Evolutionary conservation across 1,284 basidiomycete species (phyloP).

Genomic region (Sutorius eximius): DNA sequence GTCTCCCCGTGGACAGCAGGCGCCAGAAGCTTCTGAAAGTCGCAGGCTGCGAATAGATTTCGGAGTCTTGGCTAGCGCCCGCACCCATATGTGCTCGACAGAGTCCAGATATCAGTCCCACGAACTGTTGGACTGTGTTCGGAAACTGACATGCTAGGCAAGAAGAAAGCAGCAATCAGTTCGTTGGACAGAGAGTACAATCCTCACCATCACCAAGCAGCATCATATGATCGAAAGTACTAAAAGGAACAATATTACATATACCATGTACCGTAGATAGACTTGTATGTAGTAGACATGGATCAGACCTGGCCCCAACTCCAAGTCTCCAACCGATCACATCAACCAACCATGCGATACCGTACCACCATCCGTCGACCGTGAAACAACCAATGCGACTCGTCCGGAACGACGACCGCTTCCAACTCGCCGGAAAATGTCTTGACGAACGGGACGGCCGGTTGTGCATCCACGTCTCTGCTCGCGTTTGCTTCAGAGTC

Average conservation of each 20-base stretch:
- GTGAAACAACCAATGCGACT: constrained; percentile 48
- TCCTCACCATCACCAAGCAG: no score
- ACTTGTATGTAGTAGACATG: not conserved
- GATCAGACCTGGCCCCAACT: no score
- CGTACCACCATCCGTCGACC: constrained; percentile 53
- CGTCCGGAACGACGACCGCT: constrained; percentile 49
- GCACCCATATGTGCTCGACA: not conserved
- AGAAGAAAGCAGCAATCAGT: not conserved
- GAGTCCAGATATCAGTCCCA: not conserved
- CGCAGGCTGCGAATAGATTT: not conserved
- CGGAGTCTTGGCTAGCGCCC: not conserved
- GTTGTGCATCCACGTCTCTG: not conserved
- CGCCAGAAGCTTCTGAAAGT: not conserved
- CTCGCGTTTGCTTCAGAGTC: not conserved
- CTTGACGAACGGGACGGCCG: constrained; percentile 28
- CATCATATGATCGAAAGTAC: no score
- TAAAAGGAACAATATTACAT: not conserved
- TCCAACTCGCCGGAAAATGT: constrained; percentile 52
- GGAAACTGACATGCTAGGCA: not conserved
- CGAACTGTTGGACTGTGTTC: not conserved
- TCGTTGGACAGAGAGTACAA: no score
- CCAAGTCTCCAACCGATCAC: no score
- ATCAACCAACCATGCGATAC: constrained; percentile 48
- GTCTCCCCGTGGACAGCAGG: no score
- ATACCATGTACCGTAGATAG: not conserved